phyloP scores from a whole-genome alignment of 176 grass and related monocot species.

The Phyllostachys edulis region DNA sequence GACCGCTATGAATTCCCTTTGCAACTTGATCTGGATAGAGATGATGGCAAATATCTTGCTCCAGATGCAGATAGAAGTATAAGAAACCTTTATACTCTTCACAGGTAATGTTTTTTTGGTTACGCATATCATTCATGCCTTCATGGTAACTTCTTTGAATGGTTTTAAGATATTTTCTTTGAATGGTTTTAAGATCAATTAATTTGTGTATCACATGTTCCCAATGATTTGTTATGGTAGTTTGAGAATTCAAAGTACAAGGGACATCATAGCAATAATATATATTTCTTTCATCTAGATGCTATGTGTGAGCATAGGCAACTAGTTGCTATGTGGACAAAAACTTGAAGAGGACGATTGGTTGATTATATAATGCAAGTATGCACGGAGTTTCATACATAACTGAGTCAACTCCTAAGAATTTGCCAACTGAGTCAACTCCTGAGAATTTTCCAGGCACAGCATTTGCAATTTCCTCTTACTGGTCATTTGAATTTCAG shows the following conservation, averaged over 20 bases:
- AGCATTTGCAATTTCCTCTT: not conserved
- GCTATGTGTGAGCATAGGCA: conserved; percentile 21
- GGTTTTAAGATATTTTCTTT: conserved; percentile 20
- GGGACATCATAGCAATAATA: not conserved
- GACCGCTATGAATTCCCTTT: conserved; percentile 90
- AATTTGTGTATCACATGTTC: conserved; percentile 17
- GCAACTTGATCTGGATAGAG: conserved; percentile 86
- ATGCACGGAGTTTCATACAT: not conserved
- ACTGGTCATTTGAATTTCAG: not conserved
- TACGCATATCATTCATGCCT: not conserved
- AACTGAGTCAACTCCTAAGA: not conserved
- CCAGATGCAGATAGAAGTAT: conserved; percentile 79
- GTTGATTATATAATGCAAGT: conserved; percentile 15
- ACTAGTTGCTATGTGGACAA: conserved; percentile 1
- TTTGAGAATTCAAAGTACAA: not conserved
- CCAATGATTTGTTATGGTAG: not conserved
- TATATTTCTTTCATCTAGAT: not conserved
- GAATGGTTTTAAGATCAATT: conserved; percentile 14
- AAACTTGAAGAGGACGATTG: not conserved
- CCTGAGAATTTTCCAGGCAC: not conserved
- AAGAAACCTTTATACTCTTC: conserved; percentile 88
- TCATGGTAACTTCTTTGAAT: conserved; percentile 17
- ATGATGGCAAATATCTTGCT: conserved; percentile 91
- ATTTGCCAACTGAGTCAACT: not conserved
- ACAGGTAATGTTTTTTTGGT: conserved; percentile 53